Evolutionary conservation across 345 rosid species (phyloP).

Genomic region (Eucalyptus microcorys): DNA sequence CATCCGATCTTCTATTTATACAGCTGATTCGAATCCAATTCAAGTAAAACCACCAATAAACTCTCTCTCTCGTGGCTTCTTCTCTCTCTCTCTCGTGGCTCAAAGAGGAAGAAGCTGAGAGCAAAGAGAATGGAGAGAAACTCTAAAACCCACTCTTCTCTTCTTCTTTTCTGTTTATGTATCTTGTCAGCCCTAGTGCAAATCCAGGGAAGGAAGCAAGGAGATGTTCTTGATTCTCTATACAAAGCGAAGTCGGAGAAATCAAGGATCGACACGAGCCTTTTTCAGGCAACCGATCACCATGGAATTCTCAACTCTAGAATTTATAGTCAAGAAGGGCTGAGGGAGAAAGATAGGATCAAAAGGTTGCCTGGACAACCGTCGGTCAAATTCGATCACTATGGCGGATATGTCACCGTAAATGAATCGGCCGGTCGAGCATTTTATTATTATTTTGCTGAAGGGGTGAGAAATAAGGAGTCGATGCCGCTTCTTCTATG

Average conservation of each 20-base stretch:
- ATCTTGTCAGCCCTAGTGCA: not conserved
- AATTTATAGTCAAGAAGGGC: constrained; percentile 7
- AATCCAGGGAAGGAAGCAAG: constrained; percentile 1
- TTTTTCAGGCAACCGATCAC: not conserved
- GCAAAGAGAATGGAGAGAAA: not conserved
- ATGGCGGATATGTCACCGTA: constrained; percentile 60
- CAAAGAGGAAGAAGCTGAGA: not conserved
- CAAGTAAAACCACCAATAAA: not conserved
- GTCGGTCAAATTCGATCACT: constrained; percentile 31
- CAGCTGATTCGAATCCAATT: not conserved
- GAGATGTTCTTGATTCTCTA: constrained; percentile 9
- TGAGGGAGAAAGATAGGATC: constrained; percentile 13
- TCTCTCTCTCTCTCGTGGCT: not conserved
- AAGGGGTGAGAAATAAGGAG: constrained; percentile 23
- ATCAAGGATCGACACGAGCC: constrained; percentile 2
- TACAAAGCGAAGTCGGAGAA: constrained; percentile 6
- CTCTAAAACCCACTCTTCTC: not conserved
- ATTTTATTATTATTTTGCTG: constrained; percentile 56
- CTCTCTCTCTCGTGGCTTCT: not conserved
- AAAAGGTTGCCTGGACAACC: constrained; percentile 58
- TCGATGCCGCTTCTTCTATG: constrained; percentile 72
- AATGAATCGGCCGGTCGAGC: constrained; percentile 51
- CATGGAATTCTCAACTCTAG: not conserved
- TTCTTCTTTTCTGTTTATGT: not conserved
- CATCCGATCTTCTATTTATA: not conserved